phyloP scores from a whole-genome alignment of 352 stramenopile species.

The Pythium utonaiense region DNA sequence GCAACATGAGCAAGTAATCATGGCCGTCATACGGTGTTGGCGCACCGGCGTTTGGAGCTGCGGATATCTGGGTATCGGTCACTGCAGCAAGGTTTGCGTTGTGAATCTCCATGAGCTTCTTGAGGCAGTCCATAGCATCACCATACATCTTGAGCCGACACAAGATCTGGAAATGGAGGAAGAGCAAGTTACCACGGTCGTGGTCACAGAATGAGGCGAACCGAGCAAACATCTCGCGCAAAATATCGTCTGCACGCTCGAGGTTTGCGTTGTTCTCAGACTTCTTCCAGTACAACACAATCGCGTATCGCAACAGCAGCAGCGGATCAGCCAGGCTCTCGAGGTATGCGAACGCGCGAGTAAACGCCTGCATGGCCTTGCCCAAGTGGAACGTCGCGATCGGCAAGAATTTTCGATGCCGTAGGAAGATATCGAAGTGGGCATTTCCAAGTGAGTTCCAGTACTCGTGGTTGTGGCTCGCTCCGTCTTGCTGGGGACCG shows the following conservation, averaged over 20 bases:
- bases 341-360: constrained; percentile 57
- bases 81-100: background rate
- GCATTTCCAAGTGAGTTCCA: constrained; percentile 66
- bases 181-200: constrained; percentile 47
- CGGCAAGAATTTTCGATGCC: constrained; percentile 60
- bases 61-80: too few species aligned
- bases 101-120: constrained; percentile 32
- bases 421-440: constrained; percentile 60
- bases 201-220: constrained; percentile 65
- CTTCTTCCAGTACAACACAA: constrained; percentile 58
- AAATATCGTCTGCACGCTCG: constrained; percentile 53
- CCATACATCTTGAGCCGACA: constrained; percentile 44
- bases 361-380: constrained; percentile 52
- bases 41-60: background rate
- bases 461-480: constrained; percentile 46
- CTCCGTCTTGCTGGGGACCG: constrained; percentile 33
- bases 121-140: constrained; percentile 51
- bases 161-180: constrained; percentile 65
- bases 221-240: constrained; percentile 47
- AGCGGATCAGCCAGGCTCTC: constrained; percentile 58
- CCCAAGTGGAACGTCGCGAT: constrained; percentile 46
- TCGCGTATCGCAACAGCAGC: constrained; percentile 54
- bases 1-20: constrained; percentile 64
- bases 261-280: constrained; percentile 34
- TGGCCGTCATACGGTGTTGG: constrained; percentile 29